A percentile compares a stretch with the other conserved stretches of the same genome.
Conservation (phyloP, 176 grass and related monocot genomes). For the Juncus effusus region DNA sequence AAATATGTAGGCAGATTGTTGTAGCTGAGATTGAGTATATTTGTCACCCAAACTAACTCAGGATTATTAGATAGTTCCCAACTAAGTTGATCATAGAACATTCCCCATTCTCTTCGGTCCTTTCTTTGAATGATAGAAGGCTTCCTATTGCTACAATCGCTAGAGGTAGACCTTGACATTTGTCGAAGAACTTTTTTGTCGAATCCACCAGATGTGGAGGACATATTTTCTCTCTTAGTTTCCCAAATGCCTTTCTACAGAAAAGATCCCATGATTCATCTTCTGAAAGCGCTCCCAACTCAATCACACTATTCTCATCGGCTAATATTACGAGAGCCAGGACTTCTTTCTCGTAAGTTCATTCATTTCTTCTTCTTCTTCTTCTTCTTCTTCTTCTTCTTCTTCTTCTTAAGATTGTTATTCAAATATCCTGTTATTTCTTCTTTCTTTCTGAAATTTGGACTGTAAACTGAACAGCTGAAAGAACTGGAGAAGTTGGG, state of each 20-base stretch:
- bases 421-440: no score
- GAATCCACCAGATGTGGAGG: slow-evolving; percentile 19
- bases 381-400: no score
- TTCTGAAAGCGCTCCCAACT: slow-evolving; percentile 25
- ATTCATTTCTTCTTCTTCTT: no score
- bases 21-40: slow-evolving; percentile 39
- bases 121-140: slow-evolving; percentile 38
- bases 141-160: not conserved
- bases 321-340: not conserved
- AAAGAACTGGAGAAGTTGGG: slow-evolving; percentile 98
- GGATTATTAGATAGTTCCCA: slow-evolving; percentile 41
- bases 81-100: not conserved
- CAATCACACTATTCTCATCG: slow-evolving; percentile 9
- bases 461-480: slow-evolving; percentile 36
- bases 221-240: not conserved
- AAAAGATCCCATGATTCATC: slow-evolving; percentile 40
- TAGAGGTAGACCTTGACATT: not conserved
- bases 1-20: slow-evolving; percentile 27
- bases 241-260: slow-evolving; percentile 20
- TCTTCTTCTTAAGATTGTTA: no score
- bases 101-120: slow-evolving; percentile 3
- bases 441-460: no score
- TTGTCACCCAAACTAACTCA: slow-evolving; percentile 28
- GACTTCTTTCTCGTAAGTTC: no score
- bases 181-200: slow-evolving; percentile 27